A percentile compares a stretch with the other conserved stretches of the same genome.
Evolutionary conservation across 2,329 filamentous ascomycete genomes (phyloP).

Genomic region (Talaromyces albobiverticillius): DNA sequence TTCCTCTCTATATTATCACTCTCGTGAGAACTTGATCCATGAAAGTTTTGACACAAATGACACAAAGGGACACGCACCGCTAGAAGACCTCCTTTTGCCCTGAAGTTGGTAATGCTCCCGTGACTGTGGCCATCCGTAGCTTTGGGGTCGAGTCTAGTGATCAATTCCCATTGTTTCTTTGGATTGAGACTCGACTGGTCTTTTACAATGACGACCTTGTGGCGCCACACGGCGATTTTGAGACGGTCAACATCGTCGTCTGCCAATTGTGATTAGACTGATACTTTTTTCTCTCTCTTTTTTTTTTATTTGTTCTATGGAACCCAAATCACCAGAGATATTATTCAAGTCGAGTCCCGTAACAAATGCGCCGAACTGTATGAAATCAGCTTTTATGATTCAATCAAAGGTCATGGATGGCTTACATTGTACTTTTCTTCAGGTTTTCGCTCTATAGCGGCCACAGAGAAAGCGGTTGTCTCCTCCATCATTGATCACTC

Average conservation of each 20-base stretch:
- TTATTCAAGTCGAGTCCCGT: slow-evolving; percentile 10
- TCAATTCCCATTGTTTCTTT: slow-evolving; percentile 11
- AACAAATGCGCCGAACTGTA: slow-evolving; percentile 8
- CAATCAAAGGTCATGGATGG: not conserved
- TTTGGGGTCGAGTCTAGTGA: slow-evolving; percentile 10
- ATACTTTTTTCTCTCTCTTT: too few species aligned
- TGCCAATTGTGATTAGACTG: not conserved
- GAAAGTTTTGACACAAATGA: not conserved
- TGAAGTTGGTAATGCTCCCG: slow-evolving; percentile 8
- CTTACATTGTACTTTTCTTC: slow-evolving; percentile 10
- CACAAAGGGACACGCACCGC: too few species aligned
- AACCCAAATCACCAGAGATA: slow-evolving; percentile 7
- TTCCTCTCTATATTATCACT: slow-evolving; percentile 10
- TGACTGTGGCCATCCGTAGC: slow-evolving; percentile 11
- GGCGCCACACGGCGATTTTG: slow-evolving; percentile 9
- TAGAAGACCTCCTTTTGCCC: slow-evolving; percentile 7
- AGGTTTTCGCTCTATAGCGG: not conserved
- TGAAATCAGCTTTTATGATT: slow-evolving; percentile 1
- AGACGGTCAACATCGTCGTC: slow-evolving; percentile 12
- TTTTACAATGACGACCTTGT: slow-evolving; percentile 11
- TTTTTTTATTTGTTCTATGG: not conserved
- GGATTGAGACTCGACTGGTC: slow-evolving; percentile 8
- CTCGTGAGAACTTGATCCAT: not conserved
- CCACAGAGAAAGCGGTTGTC: not conserved
- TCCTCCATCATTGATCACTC: slow-evolving; percentile 7